Percentiles rank a stretch among this genome's conserved stretches.
Conservation (phyloP, 495 filamentous ascomycete species). For the Talaromyces adpressus region DNA sequence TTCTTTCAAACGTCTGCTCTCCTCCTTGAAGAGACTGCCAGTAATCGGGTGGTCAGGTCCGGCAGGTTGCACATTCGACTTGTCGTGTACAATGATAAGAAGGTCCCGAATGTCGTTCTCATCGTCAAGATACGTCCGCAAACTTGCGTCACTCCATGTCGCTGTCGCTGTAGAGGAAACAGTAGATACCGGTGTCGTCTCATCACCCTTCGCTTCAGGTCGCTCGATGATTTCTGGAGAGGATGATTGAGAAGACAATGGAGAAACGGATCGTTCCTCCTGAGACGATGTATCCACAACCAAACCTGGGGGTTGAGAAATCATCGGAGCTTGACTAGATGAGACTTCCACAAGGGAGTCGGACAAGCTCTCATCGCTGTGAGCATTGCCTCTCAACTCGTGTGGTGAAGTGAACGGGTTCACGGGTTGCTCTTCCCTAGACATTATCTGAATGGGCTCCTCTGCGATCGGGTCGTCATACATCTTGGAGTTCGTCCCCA, state of each 20-base stretch:
- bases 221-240: constrained; percentile 58
- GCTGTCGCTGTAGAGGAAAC: constrained; percentile 30
- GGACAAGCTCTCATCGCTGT: constrained; percentile 17
- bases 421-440: constrained; percentile 14
- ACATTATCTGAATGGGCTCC: neutral
- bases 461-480: neutral
- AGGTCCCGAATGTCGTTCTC: constrained; percentile 87
- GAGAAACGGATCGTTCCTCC: constrained; percentile 50
- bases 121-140: constrained; percentile 87
- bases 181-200: constrained; percentile 33
- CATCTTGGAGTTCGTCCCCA: neutral
- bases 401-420: constrained; percentile 15
- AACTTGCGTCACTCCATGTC: constrained; percentile 77
- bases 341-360: constrained; percentile 77
- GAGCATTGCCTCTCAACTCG: neutral
- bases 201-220: constrained; percentile 22
- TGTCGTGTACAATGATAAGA: constrained; percentile 86
- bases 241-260: constrained; percentile 49
- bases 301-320: constrained; percentile 46
- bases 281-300: constrained; percentile 61
- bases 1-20: constrained; percentile 72
- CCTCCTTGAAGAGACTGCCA: constrained; percentile 71
- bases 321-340: constrained; percentile 27
- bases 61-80: constrained; percentile 67
- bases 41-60: constrained; percentile 79